Conservation (phyloP, 805 yeast species). For the Sugiyamaella marilandica region DNA sequence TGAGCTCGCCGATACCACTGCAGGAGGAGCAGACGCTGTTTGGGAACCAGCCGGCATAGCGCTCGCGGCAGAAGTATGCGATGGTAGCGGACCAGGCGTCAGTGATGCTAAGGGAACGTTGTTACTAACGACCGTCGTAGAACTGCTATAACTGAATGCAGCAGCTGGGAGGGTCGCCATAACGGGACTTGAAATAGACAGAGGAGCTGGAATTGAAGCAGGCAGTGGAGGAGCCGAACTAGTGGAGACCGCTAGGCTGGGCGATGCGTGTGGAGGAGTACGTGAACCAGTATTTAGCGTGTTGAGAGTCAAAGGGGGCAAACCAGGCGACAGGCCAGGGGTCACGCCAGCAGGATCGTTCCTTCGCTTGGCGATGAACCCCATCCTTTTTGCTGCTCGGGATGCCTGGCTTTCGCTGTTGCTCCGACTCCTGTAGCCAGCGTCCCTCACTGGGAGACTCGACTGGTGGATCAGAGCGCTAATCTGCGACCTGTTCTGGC, state of each 20-base stretch:
- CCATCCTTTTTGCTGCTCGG: constrained; percentile 73
- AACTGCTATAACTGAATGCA: no score
- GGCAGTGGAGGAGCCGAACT: no score
- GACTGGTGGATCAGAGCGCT: constrained; percentile 4
- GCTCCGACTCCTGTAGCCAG: constrained; percentile 30
- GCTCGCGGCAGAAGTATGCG: no score
- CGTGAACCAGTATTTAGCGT: constrained; percentile 21
- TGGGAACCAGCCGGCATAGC: no score
- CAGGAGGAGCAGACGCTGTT: background rate
- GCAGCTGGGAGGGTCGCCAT: no score
- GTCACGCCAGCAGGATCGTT: background rate
- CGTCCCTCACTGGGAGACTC: background rate
- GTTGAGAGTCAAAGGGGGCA: constrained; percentile 24
- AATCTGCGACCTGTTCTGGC: constrained; percentile 28
- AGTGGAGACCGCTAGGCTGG: no score
- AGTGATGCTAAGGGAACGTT: no score
- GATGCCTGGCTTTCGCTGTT: constrained; percentile 45
- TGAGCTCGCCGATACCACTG: background rate
- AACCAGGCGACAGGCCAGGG: background rate
- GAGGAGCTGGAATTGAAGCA: no score
- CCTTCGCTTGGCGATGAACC: constrained; percentile 49
- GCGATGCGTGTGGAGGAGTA: background rate
- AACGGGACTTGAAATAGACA: no score
- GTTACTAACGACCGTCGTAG: no score
- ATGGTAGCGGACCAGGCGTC: no score